phyloP scores from a whole-genome alignment of 768 basidiomycete genomes.

The Hemileccinum rubropunctum region DNA sequence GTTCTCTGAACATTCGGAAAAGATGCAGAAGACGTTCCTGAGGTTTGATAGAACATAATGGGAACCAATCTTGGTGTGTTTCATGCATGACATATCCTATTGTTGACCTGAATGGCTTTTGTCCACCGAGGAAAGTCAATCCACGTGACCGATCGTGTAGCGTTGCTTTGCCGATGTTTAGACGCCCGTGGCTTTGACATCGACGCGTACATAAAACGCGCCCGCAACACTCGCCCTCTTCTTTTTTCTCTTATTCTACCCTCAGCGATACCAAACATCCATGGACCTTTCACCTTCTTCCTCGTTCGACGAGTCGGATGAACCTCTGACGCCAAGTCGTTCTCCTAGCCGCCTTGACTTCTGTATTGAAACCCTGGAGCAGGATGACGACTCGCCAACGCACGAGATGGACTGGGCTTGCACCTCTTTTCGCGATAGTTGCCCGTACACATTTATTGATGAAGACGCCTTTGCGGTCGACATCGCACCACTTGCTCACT shows the following conservation, averaged over 20 bases:
- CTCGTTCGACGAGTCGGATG: constrained; percentile 14
- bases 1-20: constrained; percentile 38
- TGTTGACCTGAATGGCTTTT: constrained; percentile 7
- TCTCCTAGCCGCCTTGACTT: constrained; percentile 52
- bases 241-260: not conserved
- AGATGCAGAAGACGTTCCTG: constrained; percentile 36
- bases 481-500: not conserved
- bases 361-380: constrained; percentile 9
- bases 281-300: constrained; percentile 11
- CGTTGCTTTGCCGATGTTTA: constrained; percentile 23
- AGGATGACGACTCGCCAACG: not conserved
- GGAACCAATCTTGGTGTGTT: constrained; percentile 19
- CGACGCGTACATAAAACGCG: constrained; percentile 11
- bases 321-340: constrained; percentile 33
- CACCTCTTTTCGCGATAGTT: not conserved
- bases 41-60: constrained; percentile 23
- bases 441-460: constrained; percentile 1
- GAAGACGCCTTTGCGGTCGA: constrained; percentile 8
- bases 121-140: constrained; percentile 12
- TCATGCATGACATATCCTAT: not conserved
- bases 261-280: not conserved
- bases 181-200: constrained; percentile 5
- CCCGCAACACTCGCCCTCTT: not conserved
- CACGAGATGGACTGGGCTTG: constrained; percentile 13
- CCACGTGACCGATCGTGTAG: constrained; percentile 26